A percentile compares a stretch with the other conserved stretches of the same genome.
Conservation (phyloP, 805 yeast species). For the Yarrowia bubula region DNA sequence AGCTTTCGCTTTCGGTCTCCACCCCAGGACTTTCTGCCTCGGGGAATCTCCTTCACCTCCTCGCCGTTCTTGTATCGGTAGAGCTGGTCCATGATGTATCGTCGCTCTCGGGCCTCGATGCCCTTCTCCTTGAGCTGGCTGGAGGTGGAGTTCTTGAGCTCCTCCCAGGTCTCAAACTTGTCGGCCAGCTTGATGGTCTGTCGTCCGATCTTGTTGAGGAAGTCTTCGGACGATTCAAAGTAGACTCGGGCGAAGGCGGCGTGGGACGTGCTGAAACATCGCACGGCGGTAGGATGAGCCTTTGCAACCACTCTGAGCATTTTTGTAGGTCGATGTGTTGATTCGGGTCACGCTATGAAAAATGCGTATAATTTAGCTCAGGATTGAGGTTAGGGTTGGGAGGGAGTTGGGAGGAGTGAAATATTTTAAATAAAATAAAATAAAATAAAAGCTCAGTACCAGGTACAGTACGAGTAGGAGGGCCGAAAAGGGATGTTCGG, state of each 20-base stretch:
- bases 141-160: conserved; percentile 58
- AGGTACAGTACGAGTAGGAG: no score
- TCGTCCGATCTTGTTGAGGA: conserved; percentile 78
- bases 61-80: conserved; percentile 62
- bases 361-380: background rate
- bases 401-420: background rate
- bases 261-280: conserved; percentile 23
- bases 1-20: conserved; percentile 82
- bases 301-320: conserved; percentile 23
- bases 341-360: background rate
- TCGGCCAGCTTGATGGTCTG: conserved; percentile 65
- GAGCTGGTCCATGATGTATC: conserved; percentile 65
- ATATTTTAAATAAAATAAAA: background rate
- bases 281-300: conserved; percentile 21
- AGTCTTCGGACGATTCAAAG: conserved; percentile 36
- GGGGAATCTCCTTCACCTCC: conserved; percentile 54
- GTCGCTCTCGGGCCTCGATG: conserved; percentile 66
- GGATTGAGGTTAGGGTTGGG: background rate
- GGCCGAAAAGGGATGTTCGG: no score
- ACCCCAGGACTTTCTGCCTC: conserved; percentile 76
- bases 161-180: conserved; percentile 68
- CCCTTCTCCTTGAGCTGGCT: conserved; percentile 69
- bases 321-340: conserved; percentile 5
- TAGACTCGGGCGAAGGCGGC: background rate
- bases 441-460: no score